phyloP scores from a whole-genome alignment of 208 protist genomes.

The Trypanosoma conorhini region DNA sequence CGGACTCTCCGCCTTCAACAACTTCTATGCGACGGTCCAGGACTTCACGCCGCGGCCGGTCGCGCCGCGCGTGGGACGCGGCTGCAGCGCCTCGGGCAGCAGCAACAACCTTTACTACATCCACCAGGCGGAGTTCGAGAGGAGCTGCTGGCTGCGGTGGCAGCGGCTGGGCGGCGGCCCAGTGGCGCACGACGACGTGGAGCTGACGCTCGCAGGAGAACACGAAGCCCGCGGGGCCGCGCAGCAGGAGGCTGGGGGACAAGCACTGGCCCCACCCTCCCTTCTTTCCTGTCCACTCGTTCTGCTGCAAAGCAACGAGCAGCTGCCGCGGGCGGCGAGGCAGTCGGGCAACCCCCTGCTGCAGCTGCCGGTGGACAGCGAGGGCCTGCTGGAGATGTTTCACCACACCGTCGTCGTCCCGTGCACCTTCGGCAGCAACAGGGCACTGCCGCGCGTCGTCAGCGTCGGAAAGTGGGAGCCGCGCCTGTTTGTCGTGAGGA shows the following conservation, averaged over 20 bases:
- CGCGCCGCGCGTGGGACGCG: background rate
- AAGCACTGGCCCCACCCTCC: background rate
- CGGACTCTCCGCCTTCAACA: conserved; percentile 37
- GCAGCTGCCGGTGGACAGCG: conserved; percentile 9
- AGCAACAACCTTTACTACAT: conserved; percentile 17
- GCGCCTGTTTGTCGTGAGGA: conserved; percentile 37
- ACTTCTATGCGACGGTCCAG: conserved; percentile 36
- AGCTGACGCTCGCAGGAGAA: background rate
- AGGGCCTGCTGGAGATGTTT: conserved; percentile 27
- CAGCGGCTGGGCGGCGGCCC: background rate
- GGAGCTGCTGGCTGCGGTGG: conserved; percentile 3
- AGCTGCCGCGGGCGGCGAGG: background rate
- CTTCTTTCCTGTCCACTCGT: background rate
- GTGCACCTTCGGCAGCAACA: conserved; percentile 33
- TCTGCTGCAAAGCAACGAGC: background rate
- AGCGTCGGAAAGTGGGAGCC: conserved; percentile 35
- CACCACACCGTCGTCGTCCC: conserved; percentile 30
- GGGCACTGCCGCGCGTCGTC: conserved; percentile 24
- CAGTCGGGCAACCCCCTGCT: background rate
- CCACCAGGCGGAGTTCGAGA: conserved; percentile 4
- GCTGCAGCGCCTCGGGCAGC: background rate
- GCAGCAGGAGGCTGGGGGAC: background rate
- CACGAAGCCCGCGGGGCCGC: background rate
- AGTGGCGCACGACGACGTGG: background rate
- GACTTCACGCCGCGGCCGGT: conserved; percentile 17